Evolutionary conservation across 352 stramenopile species (phyloP), one percentile per base, ranked within the genome.

Genomic region (Globisporangium radiosum): DNA sequence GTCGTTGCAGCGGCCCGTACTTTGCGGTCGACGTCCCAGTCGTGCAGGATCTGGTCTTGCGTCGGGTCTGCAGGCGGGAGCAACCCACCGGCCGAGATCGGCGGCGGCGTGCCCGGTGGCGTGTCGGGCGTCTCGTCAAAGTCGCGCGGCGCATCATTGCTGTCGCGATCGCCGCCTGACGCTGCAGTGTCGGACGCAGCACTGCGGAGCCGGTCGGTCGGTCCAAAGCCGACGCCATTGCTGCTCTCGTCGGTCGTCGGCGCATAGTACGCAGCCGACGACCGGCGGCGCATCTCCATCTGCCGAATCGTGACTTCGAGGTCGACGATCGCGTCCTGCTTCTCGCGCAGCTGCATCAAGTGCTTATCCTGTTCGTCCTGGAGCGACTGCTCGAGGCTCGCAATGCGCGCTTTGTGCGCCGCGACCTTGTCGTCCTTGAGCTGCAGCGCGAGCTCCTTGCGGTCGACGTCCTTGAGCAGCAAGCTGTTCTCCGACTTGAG

Each of bases 391-490:
- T 93, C 78, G 9, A 93, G 66, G 1, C 69, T 70, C 25, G 57
- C 43, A 47, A 93, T 90, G 56, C 81, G 76, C 3, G 71, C 66
- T 59, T 88, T 90, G 60, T 90, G 81, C 0, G 74, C 69, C 33
- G 57, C 59, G 8, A 92, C 70, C 59, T 90, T 75, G 10, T 91
- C 84, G n/a, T 88, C 78, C 49, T 74, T 68, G 19, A 87, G 59
- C 60, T 87, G 74, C 51, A 90, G 51, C 36, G 84, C 70, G 37
- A 75, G 55, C 19, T 90, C 79, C 59, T 89, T 87, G 39, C 79
- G 67, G 64, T 90, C 79, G 57, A 94, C 57, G 39, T 91, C 81
- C 52, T 90, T 89, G 17, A 91, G 64, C 49, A 90, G 66, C 59
- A 88, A 70, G 40, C 68, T 75, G 65, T 90, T 91, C 56, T 91